These are phyloP conservation scores for Knoxia roxburghii DNA, from an alignment of 257 asterid species.

Conservation along the genomic window DNA sequence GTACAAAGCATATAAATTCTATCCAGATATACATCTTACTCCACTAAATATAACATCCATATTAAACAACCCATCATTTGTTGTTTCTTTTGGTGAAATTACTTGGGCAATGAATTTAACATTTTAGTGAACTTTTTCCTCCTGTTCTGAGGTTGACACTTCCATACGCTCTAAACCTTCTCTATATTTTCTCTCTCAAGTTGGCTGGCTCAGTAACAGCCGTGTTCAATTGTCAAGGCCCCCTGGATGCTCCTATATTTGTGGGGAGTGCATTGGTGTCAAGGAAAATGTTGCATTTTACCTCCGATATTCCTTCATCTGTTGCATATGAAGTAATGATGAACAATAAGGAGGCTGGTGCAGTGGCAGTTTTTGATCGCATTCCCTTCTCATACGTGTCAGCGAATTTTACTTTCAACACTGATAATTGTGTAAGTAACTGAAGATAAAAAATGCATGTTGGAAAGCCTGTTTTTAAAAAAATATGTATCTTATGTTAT, in stretches of 20 bases:
- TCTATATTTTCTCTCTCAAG: constrained; percentile 40
- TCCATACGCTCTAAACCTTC: constrained; percentile 14
- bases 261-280: constrained; percentile 97
- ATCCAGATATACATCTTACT: background rate
- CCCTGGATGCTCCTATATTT: constrained; percentile 91
- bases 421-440: constrained; percentile 89
- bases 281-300: constrained; percentile 65
- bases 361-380: constrained; percentile 94
- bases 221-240: constrained; percentile 98
- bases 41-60: background rate
- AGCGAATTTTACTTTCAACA: constrained; percentile 94
- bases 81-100: background rate
- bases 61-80: background rate
- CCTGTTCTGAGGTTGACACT: constrained; percentile 11
- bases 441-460: constrained; percentile 12
- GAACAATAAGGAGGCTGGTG: constrained; percentile 90
- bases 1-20: background rate
- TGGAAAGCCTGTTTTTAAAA: too few species aligned
- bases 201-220: constrained; percentile 97
- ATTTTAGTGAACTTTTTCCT: background rate
- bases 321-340: constrained; percentile 86
- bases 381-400: constrained; percentile 89
- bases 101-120: too few species aligned
- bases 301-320: constrained; percentile 63
- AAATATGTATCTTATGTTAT: background rate